A percentile compares a stretch with the other conserved stretches of the same genome.
phyloP scores from a whole-genome alignment of 345 rosid genomes.

The Ceriops zippeliana region DNA sequence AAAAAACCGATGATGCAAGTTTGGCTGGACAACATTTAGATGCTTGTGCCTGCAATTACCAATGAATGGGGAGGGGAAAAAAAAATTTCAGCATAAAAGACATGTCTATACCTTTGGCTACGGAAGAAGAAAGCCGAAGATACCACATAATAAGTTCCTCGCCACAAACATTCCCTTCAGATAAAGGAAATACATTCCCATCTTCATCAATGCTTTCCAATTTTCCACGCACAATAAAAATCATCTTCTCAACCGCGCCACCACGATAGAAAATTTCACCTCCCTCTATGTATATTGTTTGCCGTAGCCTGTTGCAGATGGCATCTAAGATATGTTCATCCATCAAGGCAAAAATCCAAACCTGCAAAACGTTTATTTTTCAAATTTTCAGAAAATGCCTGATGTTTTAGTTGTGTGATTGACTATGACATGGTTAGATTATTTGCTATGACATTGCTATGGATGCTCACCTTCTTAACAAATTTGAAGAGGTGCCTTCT shows the following conservation, averaged over 20 bases:
- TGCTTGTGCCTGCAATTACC: neutral
- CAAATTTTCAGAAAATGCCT: constrained; percentile 1
- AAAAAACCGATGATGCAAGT: too few species aligned
- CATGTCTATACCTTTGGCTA: constrained; percentile 43
- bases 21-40: neutral
- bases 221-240: constrained; percentile 82
- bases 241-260: constrained; percentile 71
- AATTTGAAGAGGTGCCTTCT: constrained; percentile 80
- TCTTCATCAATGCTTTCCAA: constrained; percentile 67
- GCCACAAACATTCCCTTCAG: constrained; percentile 75
- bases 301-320: constrained; percentile 69
- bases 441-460: neutral
- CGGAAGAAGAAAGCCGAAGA: constrained; percentile 63
- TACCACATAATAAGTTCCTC: constrained; percentile 94
- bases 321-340: constrained; percentile 66
- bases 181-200: constrained; percentile 36
- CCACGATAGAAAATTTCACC: constrained; percentile 55
- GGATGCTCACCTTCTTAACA: constrained; percentile 56
- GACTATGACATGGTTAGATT: constrained; percentile 1
- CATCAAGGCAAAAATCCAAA: constrained; percentile 66
- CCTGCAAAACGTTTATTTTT: constrained; percentile 37
- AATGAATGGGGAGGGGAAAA: neutral
- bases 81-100: neutral
- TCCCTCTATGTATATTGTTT: constrained; percentile 60
- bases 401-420: neutral